Evolutionary conservation across 352 stramenopile genomes (phyloP).

Genomic region (Pythium brassicae): DNA sequence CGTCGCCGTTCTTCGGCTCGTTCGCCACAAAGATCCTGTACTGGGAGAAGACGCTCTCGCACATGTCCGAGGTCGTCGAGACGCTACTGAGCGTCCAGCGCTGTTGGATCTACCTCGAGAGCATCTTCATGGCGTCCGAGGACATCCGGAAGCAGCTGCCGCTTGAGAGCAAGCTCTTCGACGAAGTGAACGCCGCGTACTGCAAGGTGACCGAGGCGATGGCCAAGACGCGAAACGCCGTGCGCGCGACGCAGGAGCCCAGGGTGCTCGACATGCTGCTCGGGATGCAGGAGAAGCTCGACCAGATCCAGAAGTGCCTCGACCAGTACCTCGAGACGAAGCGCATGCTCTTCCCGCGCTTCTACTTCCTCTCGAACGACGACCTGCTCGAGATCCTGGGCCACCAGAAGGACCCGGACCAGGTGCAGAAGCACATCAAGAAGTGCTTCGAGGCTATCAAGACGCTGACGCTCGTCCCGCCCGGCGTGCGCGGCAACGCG

Average conservation of each 20-base stretch:
- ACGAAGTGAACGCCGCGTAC: constrained; percentile 83
- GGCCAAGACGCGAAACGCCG: constrained; percentile 73
- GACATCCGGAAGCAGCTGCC: constrained; percentile 94
- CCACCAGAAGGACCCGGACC: constrained; percentile 83
- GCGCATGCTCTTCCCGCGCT: constrained; percentile 82
- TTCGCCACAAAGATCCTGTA: constrained; percentile 87
- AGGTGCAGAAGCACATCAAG: constrained; percentile 90
- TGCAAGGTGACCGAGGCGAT: constrained; percentile 69
- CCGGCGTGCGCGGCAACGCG: constrained; percentile 66
- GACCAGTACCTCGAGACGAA: constrained; percentile 88
- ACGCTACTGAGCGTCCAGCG: constrained; percentile 86
- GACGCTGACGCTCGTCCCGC: constrained; percentile 60
- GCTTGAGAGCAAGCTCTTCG: constrained; percentile 79
- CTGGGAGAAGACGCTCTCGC: constrained; percentile 84
- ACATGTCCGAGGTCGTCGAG: constrained; percentile 90
- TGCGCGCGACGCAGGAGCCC: constrained; percentile 58
- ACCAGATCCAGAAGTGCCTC: constrained; percentile 85
- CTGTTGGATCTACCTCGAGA: constrained; percentile 95
- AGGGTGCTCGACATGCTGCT: constrained; percentile 59
- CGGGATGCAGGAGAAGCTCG: constrained; percentile 85
- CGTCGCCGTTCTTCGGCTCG: constrained; percentile 90
- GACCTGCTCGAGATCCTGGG: constrained; percentile 84
- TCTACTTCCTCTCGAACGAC: constrained; percentile 89
- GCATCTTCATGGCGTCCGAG: constrained; percentile 93
- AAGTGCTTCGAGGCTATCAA: constrained; percentile 92